Evolutionary conservation across 2,329 filamentous ascomycete species (phyloP).

Genomic region (Botryotinia convoluta): DNA sequence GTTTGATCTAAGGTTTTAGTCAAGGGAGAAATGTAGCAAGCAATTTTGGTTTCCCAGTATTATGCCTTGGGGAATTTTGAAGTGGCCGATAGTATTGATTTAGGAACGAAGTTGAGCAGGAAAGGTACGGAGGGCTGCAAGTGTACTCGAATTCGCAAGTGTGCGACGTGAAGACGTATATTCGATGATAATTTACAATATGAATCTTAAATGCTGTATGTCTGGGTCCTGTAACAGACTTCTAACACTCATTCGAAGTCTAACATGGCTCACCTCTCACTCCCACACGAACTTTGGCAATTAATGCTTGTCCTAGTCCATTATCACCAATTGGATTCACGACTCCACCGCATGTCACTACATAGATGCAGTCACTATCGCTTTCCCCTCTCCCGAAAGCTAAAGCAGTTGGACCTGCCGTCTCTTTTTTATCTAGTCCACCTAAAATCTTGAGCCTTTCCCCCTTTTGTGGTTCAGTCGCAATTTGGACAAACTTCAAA

Average conservation of each 20-base stretch:
- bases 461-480: not conserved
- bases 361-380: slow-evolving; percentile 11
- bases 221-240: not conserved
- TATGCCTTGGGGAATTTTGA: not conserved
- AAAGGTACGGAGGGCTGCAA: not conserved
- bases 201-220: not conserved
- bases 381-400: not conserved
- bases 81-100: not conserved
- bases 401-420: not conserved
- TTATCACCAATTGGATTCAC: not conserved
- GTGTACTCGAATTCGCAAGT: not conserved
- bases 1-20: not conserved
- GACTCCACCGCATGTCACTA: slow-evolving; percentile 9
- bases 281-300: not conserved
- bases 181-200: not conserved
- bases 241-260: not conserved
- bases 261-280: slow-evolving; percentile 3
- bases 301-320: not conserved
- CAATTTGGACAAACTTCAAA: not conserved
- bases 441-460: slow-evolving; percentile 1
- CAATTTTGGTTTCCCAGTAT: not conserved
- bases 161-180: not conserved
- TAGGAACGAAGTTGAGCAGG: not conserved
- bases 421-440: slow-evolving; percentile 5
- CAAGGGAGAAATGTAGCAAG: not conserved